Evolutionary conservation across 306 rosid species (phyloP).

Genomic region (Malus sieversii): DNA sequence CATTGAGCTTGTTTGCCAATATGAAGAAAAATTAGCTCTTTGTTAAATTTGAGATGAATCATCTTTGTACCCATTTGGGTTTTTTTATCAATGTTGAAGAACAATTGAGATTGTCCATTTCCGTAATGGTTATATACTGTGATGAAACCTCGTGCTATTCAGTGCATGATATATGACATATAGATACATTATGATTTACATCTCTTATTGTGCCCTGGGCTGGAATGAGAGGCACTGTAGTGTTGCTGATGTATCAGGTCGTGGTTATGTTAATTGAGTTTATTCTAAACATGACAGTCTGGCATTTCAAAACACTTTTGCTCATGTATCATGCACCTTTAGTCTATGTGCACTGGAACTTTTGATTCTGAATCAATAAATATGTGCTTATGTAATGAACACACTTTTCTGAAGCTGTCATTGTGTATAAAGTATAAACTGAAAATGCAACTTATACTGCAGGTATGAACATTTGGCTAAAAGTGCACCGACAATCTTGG

Average conservation of each 20-base stretch:
- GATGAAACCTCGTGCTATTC: not conserved
- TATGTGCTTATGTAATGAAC: not conserved
- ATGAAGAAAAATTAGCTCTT: not conserved
- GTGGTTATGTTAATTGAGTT: not conserved
- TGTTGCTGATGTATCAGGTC: not conserved
- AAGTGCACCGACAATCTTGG: conserved; percentile 96
- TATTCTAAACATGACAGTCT: not conserved
- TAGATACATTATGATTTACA: not conserved
- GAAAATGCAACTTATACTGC: conserved; percentile 34
- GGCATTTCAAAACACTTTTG: not conserved
- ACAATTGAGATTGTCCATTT: not conserved
- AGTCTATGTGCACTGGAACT: not conserved
- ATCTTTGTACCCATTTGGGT: no score
- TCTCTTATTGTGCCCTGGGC: not conserved
- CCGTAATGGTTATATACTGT: not conserved
- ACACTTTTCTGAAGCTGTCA: not conserved
- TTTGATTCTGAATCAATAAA: not conserved
- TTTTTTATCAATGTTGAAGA: not conserved
- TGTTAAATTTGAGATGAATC: not conserved
- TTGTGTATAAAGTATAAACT: conserved; percentile 15
- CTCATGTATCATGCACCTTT: not conserved
- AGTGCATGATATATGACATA: not conserved
- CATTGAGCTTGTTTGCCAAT: not conserved
- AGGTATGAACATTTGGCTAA: conserved; percentile 96
- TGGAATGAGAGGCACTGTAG: conserved; percentile 2